Percentiles rank a stretch among this genome's conserved stretches.
Conservation (phyloP, 805 yeast species). For the Metschnikowia lochheadii region DNA sequence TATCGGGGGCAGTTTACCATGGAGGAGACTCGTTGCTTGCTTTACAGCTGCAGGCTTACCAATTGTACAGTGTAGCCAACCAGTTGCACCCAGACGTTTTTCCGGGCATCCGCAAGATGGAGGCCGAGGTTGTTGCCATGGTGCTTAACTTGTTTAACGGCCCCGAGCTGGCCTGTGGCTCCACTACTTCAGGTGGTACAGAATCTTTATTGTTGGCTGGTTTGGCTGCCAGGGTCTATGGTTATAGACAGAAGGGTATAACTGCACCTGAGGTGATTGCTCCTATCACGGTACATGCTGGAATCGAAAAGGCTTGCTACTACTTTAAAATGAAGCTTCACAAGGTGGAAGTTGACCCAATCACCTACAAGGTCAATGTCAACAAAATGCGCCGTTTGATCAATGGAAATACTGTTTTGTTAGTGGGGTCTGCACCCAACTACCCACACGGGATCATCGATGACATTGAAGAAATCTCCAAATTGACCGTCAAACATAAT, state of each 20-base stretch:
- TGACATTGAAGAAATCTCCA: conserved; percentile 70
- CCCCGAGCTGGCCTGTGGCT: conserved; percentile 59
- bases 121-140: conserved; percentile 91
- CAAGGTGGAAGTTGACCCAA: conserved; percentile 72
- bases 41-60: conserved; percentile 74
- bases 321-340: conserved; percentile 84
- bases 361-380: conserved; percentile 63
- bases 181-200: conserved; percentile 92
- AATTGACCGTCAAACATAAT: conserved; percentile 57
- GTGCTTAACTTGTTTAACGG: conserved; percentile 77
- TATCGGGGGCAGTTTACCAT: conserved; percentile 95
- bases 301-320: conserved; percentile 86
- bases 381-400: conserved; percentile 59
- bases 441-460: conserved; percentile 96
- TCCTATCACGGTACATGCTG: conserved; percentile 91
- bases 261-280: conserved; percentile 79
- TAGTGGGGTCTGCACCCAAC: conserved; percentile 95
- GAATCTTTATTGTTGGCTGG: conserved; percentile 87
- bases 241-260: conserved; percentile 52
- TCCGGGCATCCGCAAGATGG: conserved; percentile 96
- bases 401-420: conserved; percentile 72
- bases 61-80: conserved; percentile 78
- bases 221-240: conserved; percentile 81
- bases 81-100: conserved; percentile 96
- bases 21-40: conserved; percentile 78